Percentiles rank a stretch among this genome's conserved stretches.
These are phyloP conservation scores for Pseudonitzschia multistriata DNA, from an alignment of 108 stramenopile genomes.

Conservation along the genomic window DNA sequence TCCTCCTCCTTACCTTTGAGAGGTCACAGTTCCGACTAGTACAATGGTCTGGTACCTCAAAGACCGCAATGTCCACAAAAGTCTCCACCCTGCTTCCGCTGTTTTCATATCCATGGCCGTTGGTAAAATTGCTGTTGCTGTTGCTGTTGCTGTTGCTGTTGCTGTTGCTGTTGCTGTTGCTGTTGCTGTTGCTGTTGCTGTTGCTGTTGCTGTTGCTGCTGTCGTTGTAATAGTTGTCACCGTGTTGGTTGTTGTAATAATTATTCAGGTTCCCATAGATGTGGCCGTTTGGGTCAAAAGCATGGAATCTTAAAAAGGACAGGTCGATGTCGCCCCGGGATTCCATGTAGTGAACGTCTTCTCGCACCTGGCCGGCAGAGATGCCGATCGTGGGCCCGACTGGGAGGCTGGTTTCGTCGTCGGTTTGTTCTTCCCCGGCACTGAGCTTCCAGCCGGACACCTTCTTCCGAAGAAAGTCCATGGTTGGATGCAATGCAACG, in stretches of 20 bases:
- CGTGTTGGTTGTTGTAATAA: not conserved
- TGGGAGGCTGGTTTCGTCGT: not conserved
- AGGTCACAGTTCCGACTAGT: slow-evolving; percentile 15
- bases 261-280: not conserved
- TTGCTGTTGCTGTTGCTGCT: not conserved
- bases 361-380: slow-evolving; percentile 10
- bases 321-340: slow-evolving; percentile 7
- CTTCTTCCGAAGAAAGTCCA: too few relatives aligned
- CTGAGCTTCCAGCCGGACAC: too few relatives aligned
- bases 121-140: slow-evolving; percentile 39
- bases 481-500: too few relatives aligned
- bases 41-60: slow-evolving; percentile 14
- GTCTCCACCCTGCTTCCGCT: not conserved
- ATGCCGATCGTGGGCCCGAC: not conserved
- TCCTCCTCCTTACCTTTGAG: not conserved
- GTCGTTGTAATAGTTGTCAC: not conserved
- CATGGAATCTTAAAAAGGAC: not conserved
- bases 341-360: slow-evolving; percentile 13
- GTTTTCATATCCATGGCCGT: not conserved
- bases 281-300: not conserved
- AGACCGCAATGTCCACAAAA: slow-evolving; percentile 18
- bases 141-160: slow-evolving; percentile 48
- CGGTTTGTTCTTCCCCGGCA: too few relatives aligned
- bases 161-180: not conserved
- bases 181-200: not conserved